Evolutionary conservation across 2,329 filamentous ascomycete genomes (phyloP), one percentile per base, ranked within the genome.

Genomic region (Xylariaceae sp.): DNA sequence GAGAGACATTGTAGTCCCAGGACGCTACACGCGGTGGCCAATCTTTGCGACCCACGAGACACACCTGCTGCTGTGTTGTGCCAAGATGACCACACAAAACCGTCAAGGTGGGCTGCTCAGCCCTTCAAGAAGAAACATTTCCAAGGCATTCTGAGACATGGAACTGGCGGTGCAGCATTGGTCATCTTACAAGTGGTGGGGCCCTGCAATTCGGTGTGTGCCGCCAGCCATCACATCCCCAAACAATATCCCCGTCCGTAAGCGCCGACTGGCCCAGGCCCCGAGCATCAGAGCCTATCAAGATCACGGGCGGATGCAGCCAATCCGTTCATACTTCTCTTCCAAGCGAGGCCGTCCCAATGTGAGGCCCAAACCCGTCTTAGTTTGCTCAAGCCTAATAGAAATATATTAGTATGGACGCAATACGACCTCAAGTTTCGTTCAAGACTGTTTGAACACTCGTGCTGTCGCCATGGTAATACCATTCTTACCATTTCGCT

Each of bases 131-230:
- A 57, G 61, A 59, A 65, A 65, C 60, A 58, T 56, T 64, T 72
- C 66, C 72, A 75, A 71, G 71, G 70, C 69, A 72, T 67, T 71
- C 67, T 71, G 72, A 76, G 74, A 76, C 74, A 76, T 75, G 59
- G 71, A 69, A 75, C 71, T 76, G 71, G 71, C 69, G 70, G 68
- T 67, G 67, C 69, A 66, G 69, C 67, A 66, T 64, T 69, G 58
- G 66, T 67, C 67, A 68, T 72, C 72, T 68, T 70, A 73, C 71
- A 70, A 67, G 59, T 71, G 66, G 72, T 71, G 73, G 70, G 66
- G 68, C 64, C 65, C 62, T 64, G 63, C 64, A 68, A 68, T 69
- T 64, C 69, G 69, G 68, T 71, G 71, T 68, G 70, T 72, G 71
- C 69, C 71, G 72, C 65, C 70, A 69, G 67, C 72, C 72, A 71